These are phyloP conservation scores for Ceratobasidium sp. DNA, from an alignment of 1,284 basidiomycete genomes.

Conservation along the genomic window DNA sequence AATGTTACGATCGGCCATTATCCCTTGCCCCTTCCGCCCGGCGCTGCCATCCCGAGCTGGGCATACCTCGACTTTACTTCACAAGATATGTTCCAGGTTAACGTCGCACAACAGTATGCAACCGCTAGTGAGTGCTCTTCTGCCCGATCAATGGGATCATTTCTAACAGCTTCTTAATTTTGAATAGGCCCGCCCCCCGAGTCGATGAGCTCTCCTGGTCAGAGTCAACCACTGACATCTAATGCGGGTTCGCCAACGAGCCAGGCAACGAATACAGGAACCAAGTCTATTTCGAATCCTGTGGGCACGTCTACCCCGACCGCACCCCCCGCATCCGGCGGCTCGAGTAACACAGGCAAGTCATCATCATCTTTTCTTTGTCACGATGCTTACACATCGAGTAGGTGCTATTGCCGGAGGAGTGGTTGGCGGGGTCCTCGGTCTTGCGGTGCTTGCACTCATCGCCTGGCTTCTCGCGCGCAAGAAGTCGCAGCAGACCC, in stretches of 20 bases:
- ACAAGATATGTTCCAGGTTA: slow-evolving; percentile 21
- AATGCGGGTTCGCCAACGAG: background rate
- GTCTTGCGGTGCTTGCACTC: slow-evolving; percentile 48
- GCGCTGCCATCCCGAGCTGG: slow-evolving; percentile 35
- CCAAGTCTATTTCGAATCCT: background rate
- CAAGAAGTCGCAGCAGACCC: slow-evolving; percentile 1
- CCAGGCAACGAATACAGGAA: too few relatives aligned
- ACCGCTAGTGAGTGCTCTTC: background rate
- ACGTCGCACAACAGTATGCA: slow-evolving; percentile 21
- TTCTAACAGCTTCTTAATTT: background rate
- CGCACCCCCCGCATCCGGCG: background rate
- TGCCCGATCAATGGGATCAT: background rate
- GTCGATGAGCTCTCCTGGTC: slow-evolving; percentile 20
- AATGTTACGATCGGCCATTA: slow-evolving; percentile 24
- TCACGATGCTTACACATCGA: background rate
- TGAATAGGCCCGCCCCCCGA: slow-evolving; percentile 15
- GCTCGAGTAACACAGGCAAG: slow-evolving; percentile 20
- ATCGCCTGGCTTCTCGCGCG: slow-evolving; percentile 49
- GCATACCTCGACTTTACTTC: slow-evolving; percentile 33
- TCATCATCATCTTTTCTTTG: background rate
- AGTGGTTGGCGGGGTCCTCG: slow-evolving; percentile 53
- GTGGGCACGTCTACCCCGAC: background rate
- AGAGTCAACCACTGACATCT: background rate
- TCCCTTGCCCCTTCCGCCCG: slow-evolving; percentile 22
- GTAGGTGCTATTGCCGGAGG: slow-evolving; percentile 53